Base-by-base conservation (phyloP, 768 basidiomycete species). In the Mycena albidolilacea region DNA sequence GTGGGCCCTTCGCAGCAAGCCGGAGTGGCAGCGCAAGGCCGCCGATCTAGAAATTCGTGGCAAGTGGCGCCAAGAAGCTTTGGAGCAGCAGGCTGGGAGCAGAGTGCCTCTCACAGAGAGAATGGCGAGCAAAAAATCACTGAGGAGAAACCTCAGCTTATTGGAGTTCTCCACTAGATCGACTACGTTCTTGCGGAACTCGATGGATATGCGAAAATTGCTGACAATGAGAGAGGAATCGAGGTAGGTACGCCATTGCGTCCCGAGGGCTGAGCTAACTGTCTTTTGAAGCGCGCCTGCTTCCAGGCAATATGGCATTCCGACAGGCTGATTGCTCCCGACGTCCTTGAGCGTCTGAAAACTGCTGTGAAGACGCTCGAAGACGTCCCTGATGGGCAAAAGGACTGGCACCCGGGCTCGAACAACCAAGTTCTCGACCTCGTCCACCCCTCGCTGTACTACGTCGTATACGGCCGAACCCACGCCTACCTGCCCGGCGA, bases 371-470 rank as follows among this genome's bases (percentile, higher is more conserved):
- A 59, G 7, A 44, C 54, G 0, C 83, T 87, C 35, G 84, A 88
- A 72, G 71, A 81, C 38, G 79, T 85, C 5, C 81, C 84, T 0
- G 83, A 81, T 7, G 78, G 77, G 1, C 30, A 81, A 65, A 83
- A 82, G 58, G 87, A 88, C 75, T 88, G 87, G 73, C 69, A 74
- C 21, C 73, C 73, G 1, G 60, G 69, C 2, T 70, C 73, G 8
- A 67, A 74, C 7, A 46, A 61, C 12, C 73, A 74, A 43, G 73
- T 74, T 23, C 69, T 74, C 41, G 73, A 74, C 39, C 73, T 74
- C n/a, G 82, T 87, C 4, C 85, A 88, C 64, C 87, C 87, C 38
- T 84, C 86, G 0, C 77, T 87, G 3, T 87, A 81, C 75, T 82
- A 82, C 43, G 70, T 86, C 4, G 80, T 84, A 2, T 86, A 86